Percentiles rank a stretch among this genome's conserved stretches.
These are phyloP conservation scores for Eucalyptus regnans DNA, from an alignment of 345 rosid species.

Conservation along the genomic window DNA sequence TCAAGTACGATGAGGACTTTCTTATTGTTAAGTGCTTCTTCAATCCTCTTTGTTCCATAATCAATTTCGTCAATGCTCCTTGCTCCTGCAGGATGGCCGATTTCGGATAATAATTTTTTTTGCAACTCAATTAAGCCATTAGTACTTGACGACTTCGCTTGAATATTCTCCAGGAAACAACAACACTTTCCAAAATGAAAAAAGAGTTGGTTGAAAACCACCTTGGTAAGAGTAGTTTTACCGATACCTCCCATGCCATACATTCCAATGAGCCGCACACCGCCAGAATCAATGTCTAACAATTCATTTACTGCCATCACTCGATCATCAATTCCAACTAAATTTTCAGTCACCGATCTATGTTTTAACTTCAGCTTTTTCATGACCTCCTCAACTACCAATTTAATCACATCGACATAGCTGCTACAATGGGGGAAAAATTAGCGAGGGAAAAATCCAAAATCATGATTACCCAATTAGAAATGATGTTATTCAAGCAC, in stretches of 20 bases:
- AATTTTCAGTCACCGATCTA: rapidly evolving
- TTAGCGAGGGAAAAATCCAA: neutral
- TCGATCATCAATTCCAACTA: neutral
- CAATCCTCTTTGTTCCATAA: neutral
- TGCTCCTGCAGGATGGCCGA: rapidly evolving
- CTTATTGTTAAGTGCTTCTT: neutral
- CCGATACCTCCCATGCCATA: neutral
- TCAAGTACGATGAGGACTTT: neutral
- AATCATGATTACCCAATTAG: rapidly evolving
- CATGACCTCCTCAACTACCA: neutral
- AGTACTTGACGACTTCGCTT: no score
- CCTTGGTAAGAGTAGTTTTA: neutral
- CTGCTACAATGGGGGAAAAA: neutral
- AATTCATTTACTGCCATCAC: neutral
- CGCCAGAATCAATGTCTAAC: neutral
- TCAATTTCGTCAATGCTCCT: neutral
- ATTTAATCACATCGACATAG: neutral
- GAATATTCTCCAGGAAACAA: no score
- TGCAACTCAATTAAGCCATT: no score
- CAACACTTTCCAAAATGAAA: no score
- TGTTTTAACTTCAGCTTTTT: neutral
- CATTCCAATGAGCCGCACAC: neutral
- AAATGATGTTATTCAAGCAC: rapidly evolving
- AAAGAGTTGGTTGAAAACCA: no score
- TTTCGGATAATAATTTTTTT: neutral